Conservation (phyloP, 257 asterid species). For the Linaria vulgaris region DNA sequence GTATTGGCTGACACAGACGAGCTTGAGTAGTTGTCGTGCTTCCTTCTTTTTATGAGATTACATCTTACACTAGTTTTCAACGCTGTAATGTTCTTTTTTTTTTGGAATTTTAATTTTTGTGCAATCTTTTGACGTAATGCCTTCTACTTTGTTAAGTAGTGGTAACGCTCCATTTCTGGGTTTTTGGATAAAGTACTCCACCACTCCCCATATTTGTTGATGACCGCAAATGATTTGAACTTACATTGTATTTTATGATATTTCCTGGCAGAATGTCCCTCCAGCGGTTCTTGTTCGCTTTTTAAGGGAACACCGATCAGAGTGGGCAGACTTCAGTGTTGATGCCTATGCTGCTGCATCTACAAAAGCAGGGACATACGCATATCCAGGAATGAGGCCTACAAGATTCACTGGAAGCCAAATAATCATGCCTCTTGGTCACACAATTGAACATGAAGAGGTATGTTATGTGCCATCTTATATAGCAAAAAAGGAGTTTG, state of each 20-base stretch:
- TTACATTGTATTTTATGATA: not conserved
- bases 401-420: conserved; percentile 94
- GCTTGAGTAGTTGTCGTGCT: not conserved
- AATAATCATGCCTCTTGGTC: conserved; percentile 91
- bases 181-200: conserved; percentile 14
- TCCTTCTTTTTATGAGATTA: too few species aligned
- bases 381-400: conserved; percentile 86
- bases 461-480: conserved; percentile 33
- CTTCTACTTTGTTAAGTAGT: too few species aligned
- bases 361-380: conserved; percentile 62
- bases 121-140: too few species aligned
- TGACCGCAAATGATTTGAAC: too few species aligned
- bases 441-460: conserved; percentile 96
- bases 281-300: conserved; percentile 89
- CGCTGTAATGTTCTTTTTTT: too few species aligned
- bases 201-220: not conserved
- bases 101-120: too few species aligned
- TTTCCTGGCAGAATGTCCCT: conserved; percentile 67
- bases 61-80: too few species aligned
- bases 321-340: conserved; percentile 96
- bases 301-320: conserved; percentile 95
- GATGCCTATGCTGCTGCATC: conserved; percentile 90
- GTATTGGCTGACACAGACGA: not conserved
- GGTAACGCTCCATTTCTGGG: not conserved
- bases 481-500: not conserved